phyloP scores from a whole-genome alignment of 139 green algal genomes.

The Asterochloris sp. region DNA sequence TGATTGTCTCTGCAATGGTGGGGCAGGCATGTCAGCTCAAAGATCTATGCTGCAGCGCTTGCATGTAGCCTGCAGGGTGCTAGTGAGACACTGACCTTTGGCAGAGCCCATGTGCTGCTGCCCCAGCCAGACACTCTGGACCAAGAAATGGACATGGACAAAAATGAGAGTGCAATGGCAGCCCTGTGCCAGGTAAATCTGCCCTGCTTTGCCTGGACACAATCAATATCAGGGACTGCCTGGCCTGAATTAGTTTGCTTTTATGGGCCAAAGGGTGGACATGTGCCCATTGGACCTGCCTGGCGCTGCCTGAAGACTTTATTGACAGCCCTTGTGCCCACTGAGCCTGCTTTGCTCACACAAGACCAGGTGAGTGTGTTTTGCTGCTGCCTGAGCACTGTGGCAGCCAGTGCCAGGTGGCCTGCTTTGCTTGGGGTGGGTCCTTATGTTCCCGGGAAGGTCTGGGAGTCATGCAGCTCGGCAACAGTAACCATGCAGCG shows the following conservation, averaged over 20 bases:
- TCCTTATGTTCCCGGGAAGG: not conserved
- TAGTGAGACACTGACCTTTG: conserved; percentile 17
- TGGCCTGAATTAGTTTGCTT: not conserved
- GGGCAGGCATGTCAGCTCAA: not conserved
- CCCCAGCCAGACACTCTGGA: conserved; percentile 5
- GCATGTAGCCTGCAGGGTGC: not conserved
- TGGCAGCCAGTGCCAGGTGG: not conserved
- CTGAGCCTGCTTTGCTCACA: not conserved
- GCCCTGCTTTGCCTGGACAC: not conserved
- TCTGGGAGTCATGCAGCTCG: not conserved
- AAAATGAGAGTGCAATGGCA: conserved; percentile 5
- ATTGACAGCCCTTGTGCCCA: not conserved
- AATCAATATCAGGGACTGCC: not conserved
- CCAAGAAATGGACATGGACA: not conserved
- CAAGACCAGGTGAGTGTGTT: too few species aligned
- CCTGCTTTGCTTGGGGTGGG: not conserved
- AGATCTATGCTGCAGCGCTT: not conserved
- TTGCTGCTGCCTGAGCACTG: too few species aligned
- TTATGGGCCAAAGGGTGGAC: not conserved
- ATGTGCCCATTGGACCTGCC: not conserved
- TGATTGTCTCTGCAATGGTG: not conserved
- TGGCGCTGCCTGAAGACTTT: not conserved
- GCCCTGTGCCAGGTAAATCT: conserved; percentile 18
- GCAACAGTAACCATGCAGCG: not conserved
- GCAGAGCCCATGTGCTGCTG: conserved; percentile 5